Conservation (phyloP, 1,284 basidiomycete species). For the Mycena sp. region DNA sequence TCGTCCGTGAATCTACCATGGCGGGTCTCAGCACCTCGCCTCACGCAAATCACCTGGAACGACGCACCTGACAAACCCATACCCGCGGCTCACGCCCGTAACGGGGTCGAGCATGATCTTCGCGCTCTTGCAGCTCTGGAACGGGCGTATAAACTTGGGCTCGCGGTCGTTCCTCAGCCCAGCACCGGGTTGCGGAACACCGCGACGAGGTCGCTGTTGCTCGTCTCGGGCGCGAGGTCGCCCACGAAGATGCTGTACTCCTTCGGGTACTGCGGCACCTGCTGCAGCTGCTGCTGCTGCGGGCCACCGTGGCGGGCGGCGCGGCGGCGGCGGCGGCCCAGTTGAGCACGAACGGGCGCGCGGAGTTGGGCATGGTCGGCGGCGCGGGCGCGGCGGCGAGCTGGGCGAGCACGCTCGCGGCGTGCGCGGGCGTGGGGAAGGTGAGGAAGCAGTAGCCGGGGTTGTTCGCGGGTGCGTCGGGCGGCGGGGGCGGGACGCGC, state of each 20-base stretch:
- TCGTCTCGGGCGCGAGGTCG: conserved; percentile 89
- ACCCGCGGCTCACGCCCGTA: conserved; percentile 89
- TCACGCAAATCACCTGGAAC: too few species aligned
- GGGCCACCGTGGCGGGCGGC: conserved; percentile 43
- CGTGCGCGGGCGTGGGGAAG: not conserved
- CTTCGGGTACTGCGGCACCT: conserved; percentile 64
- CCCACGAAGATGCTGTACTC: conserved; percentile 94
- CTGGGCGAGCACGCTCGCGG: not conserved
- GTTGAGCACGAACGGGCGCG: conserved; percentile 77
- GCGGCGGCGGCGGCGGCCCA: conserved; percentile 66
- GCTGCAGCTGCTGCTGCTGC: not conserved
- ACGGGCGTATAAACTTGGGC: conserved; percentile 86
- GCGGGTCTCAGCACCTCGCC: not conserved
- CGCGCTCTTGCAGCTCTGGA: conserved; percentile 90
- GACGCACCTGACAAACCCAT: conserved; percentile 86
- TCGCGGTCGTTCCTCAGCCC: conserved; percentile 83
- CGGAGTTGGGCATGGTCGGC: conserved; percentile 80
- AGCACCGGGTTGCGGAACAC: conserved; percentile 85
- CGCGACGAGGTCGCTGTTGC: conserved; percentile 89
- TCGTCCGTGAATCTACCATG: conserved; percentile 81
- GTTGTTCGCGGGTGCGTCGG: conserved; percentile 47
- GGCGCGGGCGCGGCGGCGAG: not conserved
- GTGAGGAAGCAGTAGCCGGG: conserved; percentile 72
- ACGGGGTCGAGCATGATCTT: conserved; percentile 93
- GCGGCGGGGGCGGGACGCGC: conserved; percentile 4